Conservation (phyloP, 1,139 yeast genomes). For the Kodamaea fungicola region DNA sequence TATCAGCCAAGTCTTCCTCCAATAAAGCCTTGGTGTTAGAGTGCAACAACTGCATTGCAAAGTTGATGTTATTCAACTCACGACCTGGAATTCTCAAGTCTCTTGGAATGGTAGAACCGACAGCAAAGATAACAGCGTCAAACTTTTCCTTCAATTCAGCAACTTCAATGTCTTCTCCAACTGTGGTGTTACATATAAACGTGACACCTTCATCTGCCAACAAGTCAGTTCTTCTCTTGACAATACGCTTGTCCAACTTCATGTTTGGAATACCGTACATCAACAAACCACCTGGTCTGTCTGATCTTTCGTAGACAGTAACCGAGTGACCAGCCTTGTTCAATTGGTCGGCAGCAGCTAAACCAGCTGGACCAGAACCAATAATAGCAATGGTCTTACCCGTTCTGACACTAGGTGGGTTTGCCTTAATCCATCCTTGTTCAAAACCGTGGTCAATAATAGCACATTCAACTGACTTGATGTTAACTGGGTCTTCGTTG, state of each 20-base stretch:
- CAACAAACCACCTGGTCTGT: conserved; percentile 93
- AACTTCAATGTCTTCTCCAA: conserved; percentile 78
- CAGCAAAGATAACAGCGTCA: conserved; percentile 90
- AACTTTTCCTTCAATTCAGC: conserved; percentile 59
- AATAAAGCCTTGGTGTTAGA: conserved; percentile 87
- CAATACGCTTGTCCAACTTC: conserved; percentile 93
- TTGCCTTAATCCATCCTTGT: conserved; percentile 93
- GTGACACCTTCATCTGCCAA: conserved; percentile 87
- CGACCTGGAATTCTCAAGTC: conserved; percentile 94
- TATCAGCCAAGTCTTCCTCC: conserved; percentile 75
- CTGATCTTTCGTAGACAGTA: conserved; percentile 89
- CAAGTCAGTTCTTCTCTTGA: conserved; percentile 88
- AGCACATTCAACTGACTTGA: conserved; percentile 93
- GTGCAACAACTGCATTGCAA: conserved; percentile 90
- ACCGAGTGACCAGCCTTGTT: conserved; percentile 94
- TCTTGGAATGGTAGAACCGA: conserved; percentile 95
- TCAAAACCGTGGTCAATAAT: conserved; percentile 95
- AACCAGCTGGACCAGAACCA: conserved; percentile 95
- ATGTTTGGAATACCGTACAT: conserved; percentile 99
- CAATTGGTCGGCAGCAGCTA: conserved; percentile 94
- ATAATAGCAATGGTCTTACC: conserved; percentile 82
- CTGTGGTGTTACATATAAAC: conserved; percentile 70
- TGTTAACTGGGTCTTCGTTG: conserved; percentile 93
- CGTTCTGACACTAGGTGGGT: conserved; percentile 74
- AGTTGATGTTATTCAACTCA: conserved; percentile 82